These are phyloP conservation scores for Fusarium veterinarium DNA, from an alignment of 2,329 filamentous ascomycete genomes.

Conservation along the genomic window DNA sequence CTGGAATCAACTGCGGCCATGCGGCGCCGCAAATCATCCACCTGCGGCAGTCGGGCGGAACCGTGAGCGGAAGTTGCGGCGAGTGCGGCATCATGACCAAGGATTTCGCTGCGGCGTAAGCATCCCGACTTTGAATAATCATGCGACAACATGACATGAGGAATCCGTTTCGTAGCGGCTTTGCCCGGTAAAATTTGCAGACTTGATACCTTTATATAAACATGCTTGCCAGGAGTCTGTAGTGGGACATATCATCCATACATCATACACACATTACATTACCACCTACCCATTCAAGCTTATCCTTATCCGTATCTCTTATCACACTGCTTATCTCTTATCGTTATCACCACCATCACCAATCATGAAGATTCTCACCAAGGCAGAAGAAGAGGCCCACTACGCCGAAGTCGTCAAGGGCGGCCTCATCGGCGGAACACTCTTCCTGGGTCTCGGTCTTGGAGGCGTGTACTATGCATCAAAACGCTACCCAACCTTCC, in stretches of 20 bases:
- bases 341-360: slow-evolving; percentile 21
- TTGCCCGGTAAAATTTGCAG: slow-evolving; percentile 16
- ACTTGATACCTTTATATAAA: slow-evolving; percentile 18
- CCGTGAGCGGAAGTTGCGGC: neutral
- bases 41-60: slow-evolving; percentile 17
- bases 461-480: slow-evolving; percentile 74
- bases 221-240: slow-evolving; percentile 6
- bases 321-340: neutral
- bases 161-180: slow-evolving; percentile 5
- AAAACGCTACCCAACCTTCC: slow-evolving; percentile 80
- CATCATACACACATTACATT: slow-evolving; percentile 8
- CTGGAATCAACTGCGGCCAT: neutral
- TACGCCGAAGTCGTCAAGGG: slow-evolving; percentile 85
- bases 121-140: slow-evolving; percentile 11
- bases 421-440: slow-evolving; percentile 76
- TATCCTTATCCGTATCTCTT: slow-evolving; percentile 11
- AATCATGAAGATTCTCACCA: slow-evolving; percentile 93
- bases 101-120: slow-evolving; percentile 15
- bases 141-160: slow-evolving; percentile 30
- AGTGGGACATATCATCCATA: slow-evolving; percentile 7
- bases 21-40: slow-evolving; percentile 9
- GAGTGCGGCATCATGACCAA: neutral
- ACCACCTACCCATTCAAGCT: neutral
- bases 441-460: slow-evolving; percentile 75
- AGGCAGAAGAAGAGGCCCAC: slow-evolving; percentile 90